Conservation (phyloP, 805 yeast species). For the Isabelozyma pseudorhagii region DNA sequence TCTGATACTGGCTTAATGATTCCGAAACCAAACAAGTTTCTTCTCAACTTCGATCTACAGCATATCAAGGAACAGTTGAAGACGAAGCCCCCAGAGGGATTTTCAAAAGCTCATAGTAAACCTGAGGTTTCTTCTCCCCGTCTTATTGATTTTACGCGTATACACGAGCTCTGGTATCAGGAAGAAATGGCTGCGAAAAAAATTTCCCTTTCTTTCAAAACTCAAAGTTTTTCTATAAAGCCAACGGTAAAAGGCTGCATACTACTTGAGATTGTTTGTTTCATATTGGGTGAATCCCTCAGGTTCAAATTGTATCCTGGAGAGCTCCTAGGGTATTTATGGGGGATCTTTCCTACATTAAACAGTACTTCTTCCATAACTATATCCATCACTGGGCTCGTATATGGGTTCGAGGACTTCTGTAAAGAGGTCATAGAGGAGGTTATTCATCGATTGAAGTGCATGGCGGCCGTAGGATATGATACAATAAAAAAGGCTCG, state of each 20-base stretch:
- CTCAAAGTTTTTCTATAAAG: constrained; percentile 26
- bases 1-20: background rate
- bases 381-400: constrained; percentile 54
- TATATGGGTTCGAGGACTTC: constrained; percentile 32
- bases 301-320: constrained; percentile 48
- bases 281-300: constrained; percentile 41
- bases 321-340: constrained; percentile 52
- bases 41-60: background rate
- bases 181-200: constrained; percentile 29
- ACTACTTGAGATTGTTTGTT: constrained; percentile 52
- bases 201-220: constrained; percentile 44
- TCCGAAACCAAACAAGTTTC: background rate
- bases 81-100: background rate
- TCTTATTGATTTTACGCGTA: constrained; percentile 20
- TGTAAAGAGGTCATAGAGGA: constrained; percentile 29
- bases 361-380: constrained; percentile 54
- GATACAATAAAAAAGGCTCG: constrained; percentile 44
- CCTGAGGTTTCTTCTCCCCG: background rate
- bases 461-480: constrained; percentile 13
- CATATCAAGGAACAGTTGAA: background rate
- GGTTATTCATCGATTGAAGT: constrained; percentile 17
- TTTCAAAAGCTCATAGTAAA: background rate
- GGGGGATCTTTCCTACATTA: constrained; percentile 53
- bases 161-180: constrained; percentile 53
- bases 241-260: constrained; percentile 40